A percentile compares a stretch with the other conserved stretches of the same genome.
phyloP scores from a whole-genome alignment of 208 protist species.

The Angomonas ambiguus region DNA sequence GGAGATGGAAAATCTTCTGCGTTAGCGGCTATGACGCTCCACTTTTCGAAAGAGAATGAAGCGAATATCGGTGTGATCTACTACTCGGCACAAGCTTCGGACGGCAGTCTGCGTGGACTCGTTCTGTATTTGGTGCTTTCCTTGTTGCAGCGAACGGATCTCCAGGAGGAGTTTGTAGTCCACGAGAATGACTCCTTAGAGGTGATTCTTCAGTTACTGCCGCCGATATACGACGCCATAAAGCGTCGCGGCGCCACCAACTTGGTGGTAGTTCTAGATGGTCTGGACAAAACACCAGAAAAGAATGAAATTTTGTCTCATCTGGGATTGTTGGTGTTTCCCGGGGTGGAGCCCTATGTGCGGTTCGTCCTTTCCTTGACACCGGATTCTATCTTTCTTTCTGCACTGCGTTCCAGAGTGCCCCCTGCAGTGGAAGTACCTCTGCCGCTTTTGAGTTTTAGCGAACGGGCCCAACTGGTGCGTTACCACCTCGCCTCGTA shows the following conservation, averaged over 20 bases:
- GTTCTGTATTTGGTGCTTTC: conserved; percentile 53
- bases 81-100: conserved; percentile 55
- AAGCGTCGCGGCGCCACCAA: conserved; percentile 1
- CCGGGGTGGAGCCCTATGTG: conserved; percentile 30
- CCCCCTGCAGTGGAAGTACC: conserved; percentile 26
- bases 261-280: conserved; percentile 59
- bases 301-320: conserved; percentile 41
- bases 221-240: conserved; percentile 41
- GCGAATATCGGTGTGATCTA: conserved; percentile 30
- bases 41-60: conserved; percentile 23
- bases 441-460: conserved; percentile 40
- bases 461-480: conserved; percentile 67
- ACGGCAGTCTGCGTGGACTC: conserved; percentile 42
- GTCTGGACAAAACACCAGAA: conserved; percentile 55
- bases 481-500: conserved; percentile 63
- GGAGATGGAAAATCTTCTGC: conserved; percentile 74
- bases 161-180: conserved; percentile 48
- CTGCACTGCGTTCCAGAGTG: conserved; percentile 42
- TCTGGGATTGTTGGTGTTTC: conserved; percentile 40
- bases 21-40: conserved; percentile 37
- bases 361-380: conserved; percentile 55
- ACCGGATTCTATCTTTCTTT: conserved; percentile 22
- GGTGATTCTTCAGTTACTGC: conserved; percentile 46
- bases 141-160: conserved; percentile 27
- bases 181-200: conserved; percentile 40